A percentile compares a stretch with the other conserved stretches of the same genome.
Evolutionary conservation across 306 rosid species (phyloP).

Genomic region (Cotoneaster glaucophyllus): DNA sequence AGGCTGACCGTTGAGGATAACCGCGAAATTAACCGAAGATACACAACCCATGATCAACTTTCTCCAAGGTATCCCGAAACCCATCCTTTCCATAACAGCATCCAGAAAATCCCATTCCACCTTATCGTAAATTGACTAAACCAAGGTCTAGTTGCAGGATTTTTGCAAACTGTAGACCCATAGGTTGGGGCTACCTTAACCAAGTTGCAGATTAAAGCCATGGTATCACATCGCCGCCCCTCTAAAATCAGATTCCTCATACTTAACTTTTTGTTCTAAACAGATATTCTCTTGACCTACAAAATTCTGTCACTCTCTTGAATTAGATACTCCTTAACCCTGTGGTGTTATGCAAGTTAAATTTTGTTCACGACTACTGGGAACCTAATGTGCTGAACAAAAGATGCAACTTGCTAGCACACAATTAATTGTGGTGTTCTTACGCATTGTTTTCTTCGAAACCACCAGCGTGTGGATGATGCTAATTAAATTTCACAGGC

Average conservation of each 20-base stretch:
- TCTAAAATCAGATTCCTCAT: slow-evolving; percentile 26
- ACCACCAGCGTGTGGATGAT: neutral
- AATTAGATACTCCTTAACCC: slow-evolving; percentile 1
- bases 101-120: too few relatives aligned
- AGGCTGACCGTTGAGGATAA: too few relatives aligned
- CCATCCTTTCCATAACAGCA: too few relatives aligned
- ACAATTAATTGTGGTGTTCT: neutral
- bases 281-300: slow-evolving; percentile 22
- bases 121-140: slow-evolving; percentile 45
- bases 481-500: neutral
- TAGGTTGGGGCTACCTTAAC: slow-evolving; percentile 53
- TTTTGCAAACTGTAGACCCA: slow-evolving; percentile 23
- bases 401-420: neutral
- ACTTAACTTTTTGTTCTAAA: slow-evolving; percentile 23
- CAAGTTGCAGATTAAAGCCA: slow-evolving; percentile 59
- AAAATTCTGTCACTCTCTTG: slow-evolving; percentile 14
- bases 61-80: too few relatives aligned
- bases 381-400: neutral
- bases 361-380: neutral
- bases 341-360: neutral
- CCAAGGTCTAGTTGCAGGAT: slow-evolving; percentile 40
- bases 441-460: neutral
- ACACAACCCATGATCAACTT: too few relatives aligned
- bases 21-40: too few relatives aligned
- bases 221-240: slow-evolving; percentile 46